Conservation (phyloP, 2,329 filamentous ascomycete genomes). For the Hypoxylon sp. region DNA sequence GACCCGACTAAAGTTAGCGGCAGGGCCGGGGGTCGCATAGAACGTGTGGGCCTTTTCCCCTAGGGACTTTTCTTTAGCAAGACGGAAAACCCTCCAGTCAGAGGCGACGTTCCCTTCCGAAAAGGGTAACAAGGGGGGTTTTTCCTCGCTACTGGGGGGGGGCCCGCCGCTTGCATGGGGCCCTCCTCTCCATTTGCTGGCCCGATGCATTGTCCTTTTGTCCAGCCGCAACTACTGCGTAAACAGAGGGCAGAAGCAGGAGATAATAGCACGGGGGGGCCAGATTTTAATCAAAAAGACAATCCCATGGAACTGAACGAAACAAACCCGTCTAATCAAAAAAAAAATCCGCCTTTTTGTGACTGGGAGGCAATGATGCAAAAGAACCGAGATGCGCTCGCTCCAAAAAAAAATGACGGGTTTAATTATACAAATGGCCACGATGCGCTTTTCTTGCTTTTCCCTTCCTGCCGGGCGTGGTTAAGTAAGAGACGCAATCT, state of each 20-base stretch:
- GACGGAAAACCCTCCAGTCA: slow-evolving; percentile 24
- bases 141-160: slow-evolving; percentile 3
- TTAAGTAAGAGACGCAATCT: slow-evolving; percentile 13
- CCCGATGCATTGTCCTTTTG: slow-evolving; percentile 41
- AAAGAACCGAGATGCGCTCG: slow-evolving; percentile 26
- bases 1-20: slow-evolving; percentile 25
- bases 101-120: slow-evolving; percentile 25
- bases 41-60: slow-evolving; percentile 49
- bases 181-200: slow-evolving; percentile 28
- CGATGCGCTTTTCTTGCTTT: slow-evolving; percentile 7
- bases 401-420: neutral
- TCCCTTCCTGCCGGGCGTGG: slow-evolving; percentile 1
- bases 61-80: slow-evolving; percentile 13
- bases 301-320: neutral
- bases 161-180: neutral
- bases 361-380: slow-evolving; percentile 16
- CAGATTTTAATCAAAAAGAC: slow-evolving; percentile 14
- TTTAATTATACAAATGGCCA: slow-evolving; percentile 28
- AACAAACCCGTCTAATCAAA: neutral
- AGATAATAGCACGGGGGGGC: neutral
- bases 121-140: slow-evolving; percentile 34
- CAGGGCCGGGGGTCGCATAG: slow-evolving; percentile 17
- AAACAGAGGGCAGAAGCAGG: slow-evolving; percentile 3
- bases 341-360: slow-evolving; percentile 4
- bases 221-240: slow-evolving; percentile 33